Evolutionary conservation across 1,284 basidiomycete genomes (phyloP).

Genomic region (Tausonia pullulans): DNA sequence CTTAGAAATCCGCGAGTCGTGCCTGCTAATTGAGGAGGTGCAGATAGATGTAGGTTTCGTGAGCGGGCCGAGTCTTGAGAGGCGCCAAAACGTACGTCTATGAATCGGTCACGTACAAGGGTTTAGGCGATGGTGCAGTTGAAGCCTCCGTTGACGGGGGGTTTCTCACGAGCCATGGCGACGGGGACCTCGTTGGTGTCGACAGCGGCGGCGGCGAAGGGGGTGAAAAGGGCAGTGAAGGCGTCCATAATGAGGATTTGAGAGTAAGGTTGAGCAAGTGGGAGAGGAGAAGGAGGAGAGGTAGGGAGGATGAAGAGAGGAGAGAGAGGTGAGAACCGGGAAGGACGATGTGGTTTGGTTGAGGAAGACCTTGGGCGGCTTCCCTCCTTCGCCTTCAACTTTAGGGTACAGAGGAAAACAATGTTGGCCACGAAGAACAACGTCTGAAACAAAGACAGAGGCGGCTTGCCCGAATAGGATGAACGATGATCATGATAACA

Average conservation of each 20-base stretch:
- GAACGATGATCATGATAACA: no score
- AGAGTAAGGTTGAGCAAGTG: slow-evolving; percentile 12
- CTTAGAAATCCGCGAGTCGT: no score
- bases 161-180: slow-evolving; percentile 6
- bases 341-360: slow-evolving; percentile 8
- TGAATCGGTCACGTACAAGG: background rate
- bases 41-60: no score
- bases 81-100: no score
- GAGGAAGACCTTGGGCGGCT: background rate
- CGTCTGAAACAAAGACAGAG: no score
- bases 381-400: background rate
- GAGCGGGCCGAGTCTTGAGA: no score
- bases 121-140: slow-evolving; percentile 3
- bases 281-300: slow-evolving; percentile 4
- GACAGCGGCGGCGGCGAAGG: slow-evolving; percentile 18
- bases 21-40: no score
- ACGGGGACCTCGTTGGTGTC: slow-evolving; percentile 14
- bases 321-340: background rate
- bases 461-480: no score
- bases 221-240: slow-evolving; percentile 27
- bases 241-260: slow-evolving; percentile 30
- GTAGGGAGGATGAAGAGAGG: slow-evolving; percentile 5
- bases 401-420: background rate
- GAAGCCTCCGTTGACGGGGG: slow-evolving; percentile 20
- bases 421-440: no score